phyloP scores from a whole-genome alignment of 1,284 basidiomycete species.

The Bjerkandera adusta region DNA sequence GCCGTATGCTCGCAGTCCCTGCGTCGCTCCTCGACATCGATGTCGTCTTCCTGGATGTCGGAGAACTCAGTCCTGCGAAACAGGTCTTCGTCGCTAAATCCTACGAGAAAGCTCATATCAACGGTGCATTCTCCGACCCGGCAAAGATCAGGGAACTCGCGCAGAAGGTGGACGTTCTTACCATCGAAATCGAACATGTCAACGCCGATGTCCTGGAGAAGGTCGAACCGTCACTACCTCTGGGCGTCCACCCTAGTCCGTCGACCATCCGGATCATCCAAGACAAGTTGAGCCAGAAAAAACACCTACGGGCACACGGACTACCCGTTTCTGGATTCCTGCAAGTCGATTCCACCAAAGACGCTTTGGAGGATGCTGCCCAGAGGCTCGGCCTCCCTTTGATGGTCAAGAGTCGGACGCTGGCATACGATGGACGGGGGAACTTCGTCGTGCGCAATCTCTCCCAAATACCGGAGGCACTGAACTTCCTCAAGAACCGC shows the following conservation, averaged over 20 bases:
- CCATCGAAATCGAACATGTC: conserved; percentile 98
- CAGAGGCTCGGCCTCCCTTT: conserved; percentile 78
- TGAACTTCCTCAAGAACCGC: conserved; percentile 63
- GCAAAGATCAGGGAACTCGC: conserved; percentile 83
- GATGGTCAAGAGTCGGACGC: conserved; percentile 94
- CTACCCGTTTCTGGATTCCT: conserved; percentile 79
- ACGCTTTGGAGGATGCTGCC: conserved; percentile 56
- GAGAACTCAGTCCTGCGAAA: conserved; percentile 84
- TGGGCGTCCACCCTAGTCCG: conserved; percentile 85
- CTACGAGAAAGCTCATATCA: conserved; percentile 63
- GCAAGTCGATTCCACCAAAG: conserved; percentile 51
- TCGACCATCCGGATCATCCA: conserved; percentile 88
- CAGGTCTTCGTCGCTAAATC: conserved; percentile 70
- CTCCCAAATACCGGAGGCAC: conserved; percentile 58
- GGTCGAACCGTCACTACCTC: conserved; percentile 48
- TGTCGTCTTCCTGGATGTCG: conserved; percentile 87
- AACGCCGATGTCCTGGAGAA: conserved; percentile 77
- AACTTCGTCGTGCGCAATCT: conserved; percentile 79
- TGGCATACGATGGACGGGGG: conserved; percentile 96
- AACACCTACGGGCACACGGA: conserved; percentile 59
- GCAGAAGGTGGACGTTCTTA: conserved; percentile 82
- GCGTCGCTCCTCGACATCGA: conserved; percentile 88
- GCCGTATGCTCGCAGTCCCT: conserved; percentile 94
- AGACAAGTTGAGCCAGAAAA: conserved; percentile 93
- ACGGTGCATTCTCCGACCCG: conserved; percentile 88